Percentiles rank a stretch among this genome's conserved stretches.
Evolutionary conservation across 2,329 filamentous ascomycete genomes (phyloP).

Genomic region (Pseudopyrenochaeta lycopersici): DNA sequence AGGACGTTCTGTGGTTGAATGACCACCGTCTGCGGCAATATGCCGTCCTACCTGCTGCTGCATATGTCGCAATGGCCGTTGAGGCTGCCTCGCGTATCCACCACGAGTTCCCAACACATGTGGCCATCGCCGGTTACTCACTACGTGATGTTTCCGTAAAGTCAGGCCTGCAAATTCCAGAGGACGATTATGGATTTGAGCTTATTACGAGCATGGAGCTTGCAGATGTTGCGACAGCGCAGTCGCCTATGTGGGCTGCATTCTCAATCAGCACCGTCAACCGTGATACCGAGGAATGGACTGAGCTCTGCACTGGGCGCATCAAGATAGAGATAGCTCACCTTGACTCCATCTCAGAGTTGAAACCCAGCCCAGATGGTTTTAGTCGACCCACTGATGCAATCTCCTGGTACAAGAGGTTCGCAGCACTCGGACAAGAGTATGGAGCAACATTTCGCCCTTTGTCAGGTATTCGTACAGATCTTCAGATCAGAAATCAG

Average conservation of each 20-base stretch:
- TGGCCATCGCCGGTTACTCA: background rate
- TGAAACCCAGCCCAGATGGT: background rate
- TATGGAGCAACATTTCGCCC: slow-evolving; percentile 26
- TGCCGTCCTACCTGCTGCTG: slow-evolving; percentile 56
- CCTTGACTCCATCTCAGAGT: background rate
- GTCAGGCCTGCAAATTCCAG: slow-evolving; percentile 22
- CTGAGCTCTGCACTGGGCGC: slow-evolving; percentile 25
- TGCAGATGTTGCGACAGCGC: slow-evolving; percentile 7
- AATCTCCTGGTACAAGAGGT: slow-evolving; percentile 27
- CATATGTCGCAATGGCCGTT: slow-evolving; percentile 55
- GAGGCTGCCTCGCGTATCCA: slow-evolving; percentile 43
- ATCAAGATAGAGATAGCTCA: slow-evolving; percentile 7
- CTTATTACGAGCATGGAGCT: slow-evolving; percentile 13
- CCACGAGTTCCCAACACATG: background rate
- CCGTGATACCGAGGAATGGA: slow-evolving; percentile 20
- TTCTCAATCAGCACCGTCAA: slow-evolving; percentile 26
- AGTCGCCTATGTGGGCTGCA: slow-evolving; percentile 17
- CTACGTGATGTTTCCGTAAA: slow-evolving; percentile 33
- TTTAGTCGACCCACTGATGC: slow-evolving; percentile 5
- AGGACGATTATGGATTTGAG: slow-evolving; percentile 15
- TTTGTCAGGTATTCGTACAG: slow-evolving; percentile 4
- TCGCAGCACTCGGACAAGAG: slow-evolving; percentile 19
- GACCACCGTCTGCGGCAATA: slow-evolving; percentile 51
- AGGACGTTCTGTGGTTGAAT: slow-evolving; percentile 56
- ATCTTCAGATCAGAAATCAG: background rate